Percentiles rank a stretch among this genome's conserved stretches.
Conservation (phyloP, 148 eudicot species). For the Rhododendron griersonianum region DNA sequence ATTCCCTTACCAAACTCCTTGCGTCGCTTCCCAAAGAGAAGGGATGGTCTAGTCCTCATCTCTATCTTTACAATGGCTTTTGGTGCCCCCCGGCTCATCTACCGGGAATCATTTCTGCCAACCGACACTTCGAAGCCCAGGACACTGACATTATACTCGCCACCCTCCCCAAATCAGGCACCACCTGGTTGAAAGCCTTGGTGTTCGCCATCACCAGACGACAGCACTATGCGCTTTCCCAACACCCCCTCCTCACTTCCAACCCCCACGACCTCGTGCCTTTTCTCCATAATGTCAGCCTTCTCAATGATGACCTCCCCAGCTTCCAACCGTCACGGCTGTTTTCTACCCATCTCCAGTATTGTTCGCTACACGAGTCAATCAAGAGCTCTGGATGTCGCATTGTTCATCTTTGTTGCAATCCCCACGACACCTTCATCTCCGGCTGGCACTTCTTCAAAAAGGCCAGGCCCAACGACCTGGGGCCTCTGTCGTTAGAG, state of each 20-base stretch:
- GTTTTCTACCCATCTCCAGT: background rate
- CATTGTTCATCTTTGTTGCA: background rate
- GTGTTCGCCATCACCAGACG: background rate
- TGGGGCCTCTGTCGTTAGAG: background rate
- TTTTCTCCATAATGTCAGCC: background rate
- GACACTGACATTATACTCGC: background rate
- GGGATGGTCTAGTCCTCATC: background rate
- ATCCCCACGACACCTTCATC: background rate
- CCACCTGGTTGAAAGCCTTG: background rate
- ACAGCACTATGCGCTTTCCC: background rate
- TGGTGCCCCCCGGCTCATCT: background rate
- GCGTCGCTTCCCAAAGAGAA: background rate
- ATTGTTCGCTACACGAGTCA: background rate
- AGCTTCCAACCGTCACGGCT: background rate
- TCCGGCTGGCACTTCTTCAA: background rate
- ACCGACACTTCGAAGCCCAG: background rate
- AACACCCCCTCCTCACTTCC: conserved; percentile 1
- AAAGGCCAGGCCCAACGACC: background rate
- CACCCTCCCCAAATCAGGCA: too few relatives aligned
- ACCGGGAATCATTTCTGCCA: background rate
- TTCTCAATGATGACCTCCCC: background rate
- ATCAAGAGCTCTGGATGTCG: background rate
- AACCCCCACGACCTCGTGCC: background rate
- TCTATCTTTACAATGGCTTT: background rate
- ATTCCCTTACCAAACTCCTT: background rate